Base-by-base conservation (phyloP, 352 stramenopile species). In the Phytophthora quininea region DNA sequence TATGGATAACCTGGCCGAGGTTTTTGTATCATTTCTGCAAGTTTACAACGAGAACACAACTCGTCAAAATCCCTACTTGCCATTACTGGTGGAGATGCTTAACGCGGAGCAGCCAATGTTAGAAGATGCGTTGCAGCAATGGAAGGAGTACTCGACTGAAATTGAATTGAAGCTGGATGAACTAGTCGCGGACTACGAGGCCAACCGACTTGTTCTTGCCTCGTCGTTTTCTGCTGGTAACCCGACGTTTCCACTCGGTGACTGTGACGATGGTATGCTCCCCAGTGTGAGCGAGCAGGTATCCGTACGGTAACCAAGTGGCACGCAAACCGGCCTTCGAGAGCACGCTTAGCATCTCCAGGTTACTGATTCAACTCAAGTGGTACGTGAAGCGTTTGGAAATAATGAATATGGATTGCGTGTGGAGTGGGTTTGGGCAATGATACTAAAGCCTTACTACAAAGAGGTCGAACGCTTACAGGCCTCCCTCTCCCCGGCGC, bases 11-110 rank as follows among this genome's bases (percentile, higher is more conserved):
- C 47, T 76, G 8, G 30, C 57, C 19, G 57, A 71, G 24, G 70
- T 73, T 4, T 69, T 81, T 43, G 30, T 54, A 31, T 71, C 56
- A 15, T 84, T 81, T 57, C 69, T 71, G 42, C 68, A 59, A 30
- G 68, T 42, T 1, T 70, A 79, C n/a, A 54, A 79, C 30, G 71
- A 79, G 27, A 72, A 71, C 14, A 62, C 62, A 3, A 71, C 60
- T 1, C 53, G 74, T 0, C 70, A 71, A 42, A 82, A 82, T 31
- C 63, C 74, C 31, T 77, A 77, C n/a, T 55, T 82, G n/a, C 74
- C 74, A 4, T 35, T 74, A 11, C 52, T 82, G 3, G 35, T 79
- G 19, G 62, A 77, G 58, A 77, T 67, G 1, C 49, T 82, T 8
- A 66, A 52, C 7, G 69, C 27, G 46, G 59, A 75, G 29, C 67